phyloP scores from a whole-genome alignment of 192 early-diverging fungal species.

The Podila epigama region DNA sequence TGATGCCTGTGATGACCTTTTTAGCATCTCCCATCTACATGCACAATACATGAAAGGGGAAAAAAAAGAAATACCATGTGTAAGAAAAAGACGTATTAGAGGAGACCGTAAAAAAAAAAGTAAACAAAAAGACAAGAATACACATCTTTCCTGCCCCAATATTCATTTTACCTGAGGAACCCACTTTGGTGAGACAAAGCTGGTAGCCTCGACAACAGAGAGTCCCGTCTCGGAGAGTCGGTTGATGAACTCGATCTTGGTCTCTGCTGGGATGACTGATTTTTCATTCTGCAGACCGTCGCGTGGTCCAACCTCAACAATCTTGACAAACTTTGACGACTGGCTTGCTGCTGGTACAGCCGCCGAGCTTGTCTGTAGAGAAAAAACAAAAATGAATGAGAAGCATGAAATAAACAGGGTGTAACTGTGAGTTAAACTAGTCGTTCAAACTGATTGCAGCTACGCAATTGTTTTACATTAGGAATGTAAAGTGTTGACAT shows the following conservation, averaged over 20 bases:
- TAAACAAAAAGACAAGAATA: background rate
- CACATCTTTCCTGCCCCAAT: no score
- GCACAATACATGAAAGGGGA: no score
- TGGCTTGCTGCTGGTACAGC: conserved; percentile 7
- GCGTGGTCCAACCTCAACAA: conserved; percentile 95
- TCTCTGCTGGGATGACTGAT: conserved; percentile 75
- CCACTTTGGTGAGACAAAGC: conserved; percentile 97
- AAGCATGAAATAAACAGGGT: no score
- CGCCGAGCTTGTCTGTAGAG: conserved; percentile 11
- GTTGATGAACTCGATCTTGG: conserved; percentile 91
- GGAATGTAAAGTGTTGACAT: background rate
- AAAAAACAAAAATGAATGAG: no score
- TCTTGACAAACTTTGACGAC: conserved; percentile 69
- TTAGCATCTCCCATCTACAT: conserved; percentile 91
- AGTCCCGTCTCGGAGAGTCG: conserved; percentile 81
- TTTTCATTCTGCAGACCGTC: conserved; percentile 98
- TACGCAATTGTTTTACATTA: no score
- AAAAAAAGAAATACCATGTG: background rate
- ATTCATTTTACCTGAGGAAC: conserved; percentile 79
- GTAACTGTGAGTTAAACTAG: no score
- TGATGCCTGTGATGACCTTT: conserved; percentile 77
- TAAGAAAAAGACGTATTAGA: background rate
- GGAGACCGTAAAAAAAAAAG: background rate
- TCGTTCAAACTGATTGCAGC: no score
- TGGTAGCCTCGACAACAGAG: conserved; percentile 86